Evolutionary conservation across 2,329 filamentous ascomycete species (phyloP), one percentile per base, ranked within the genome.

Genomic region (Fusarium sp.): DNA sequence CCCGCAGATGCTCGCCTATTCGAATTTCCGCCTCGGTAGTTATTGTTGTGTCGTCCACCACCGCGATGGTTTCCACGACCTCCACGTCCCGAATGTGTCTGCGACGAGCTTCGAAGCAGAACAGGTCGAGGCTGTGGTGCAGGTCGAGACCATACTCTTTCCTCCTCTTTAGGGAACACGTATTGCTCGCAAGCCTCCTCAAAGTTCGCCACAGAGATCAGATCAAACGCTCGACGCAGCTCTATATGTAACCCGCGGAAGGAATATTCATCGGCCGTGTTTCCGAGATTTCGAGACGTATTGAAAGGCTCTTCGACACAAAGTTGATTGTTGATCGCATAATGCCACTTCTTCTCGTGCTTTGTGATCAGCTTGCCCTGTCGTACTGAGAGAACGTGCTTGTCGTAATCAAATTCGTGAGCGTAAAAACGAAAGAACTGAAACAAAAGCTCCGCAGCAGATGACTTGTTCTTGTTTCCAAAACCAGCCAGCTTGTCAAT

Each of bases 251-350:
- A 87, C 2, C 96, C 96, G 51, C 92, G 89, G 80, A 97, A 97
- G 1, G 96, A 95, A 42, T 92, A 97, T 77, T 97, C 94, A 77
- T 99, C 96, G 10, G 94, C 96, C 3, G 96, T 98, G 74, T 99
- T 99, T 41, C 94, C 96, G 45, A 99, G 84, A 77, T 99, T 99
- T 41, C 96, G 89, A 36, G 86, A 86, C 6, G 86, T 91, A 74
- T 97, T 99, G 84, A 99, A 99, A 0, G 96, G 96, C 78, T 99
- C 96, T 77, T 99, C 96, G 12, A 99, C 93, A 77, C 95, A 97
- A 33, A 99, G 85, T 67, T 92, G 89, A 74, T 97, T 96, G 75
- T 94, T 94, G 59, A 91, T 83, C 36, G 88, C 85, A 51, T 92
- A 85, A 75, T 94, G 89, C 96, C 96, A 98, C 28, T 90, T 90